Conservation (phyloP, 164 flowering plant genomes). For the Annona cherimola region DNA sequence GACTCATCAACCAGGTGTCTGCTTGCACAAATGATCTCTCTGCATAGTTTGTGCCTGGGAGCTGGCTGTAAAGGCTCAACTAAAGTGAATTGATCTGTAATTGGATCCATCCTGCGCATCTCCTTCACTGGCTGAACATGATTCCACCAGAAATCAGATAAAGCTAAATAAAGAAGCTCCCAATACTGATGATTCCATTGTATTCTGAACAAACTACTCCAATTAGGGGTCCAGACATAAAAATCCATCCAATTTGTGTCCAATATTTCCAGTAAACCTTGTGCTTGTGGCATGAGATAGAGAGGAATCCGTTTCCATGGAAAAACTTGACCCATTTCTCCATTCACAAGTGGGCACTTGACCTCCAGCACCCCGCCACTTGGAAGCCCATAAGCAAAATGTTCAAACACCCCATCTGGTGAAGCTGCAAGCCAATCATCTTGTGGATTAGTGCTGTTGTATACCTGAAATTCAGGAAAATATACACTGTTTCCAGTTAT, state of each 20-base stretch:
- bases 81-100: background rate
- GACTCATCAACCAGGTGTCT: conserved; percentile 41
- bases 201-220: conserved; percentile 59
- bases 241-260: conserved; percentile 73
- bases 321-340: conserved; percentile 32
- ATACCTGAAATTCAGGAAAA: conserved; percentile 43
- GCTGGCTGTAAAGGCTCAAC: conserved; percentile 25
- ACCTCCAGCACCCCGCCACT: conserved; percentile 53
- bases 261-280: conserved; percentile 66
- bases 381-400: conserved; percentile 30
- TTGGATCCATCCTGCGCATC: conserved; percentile 32
- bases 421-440: conserved; percentile 66
- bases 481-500: conserved; percentile 44
- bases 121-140: conserved; percentile 64
- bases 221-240: conserved; percentile 61
- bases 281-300: conserved; percentile 64
- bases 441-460: conserved; percentile 27
- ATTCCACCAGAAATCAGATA: conserved; percentile 70
- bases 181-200: conserved; percentile 48
- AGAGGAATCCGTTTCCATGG: conserved; percentile 58
- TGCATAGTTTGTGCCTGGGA: conserved; percentile 34
- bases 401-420: conserved; percentile 53
- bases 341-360: conserved; percentile 53
- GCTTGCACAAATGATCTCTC: conserved; percentile 36
- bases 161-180: conserved; percentile 37